Conservation (phyloP, 352 stramenopile genomes). For the Globisporangium cystogenes region DNA sequence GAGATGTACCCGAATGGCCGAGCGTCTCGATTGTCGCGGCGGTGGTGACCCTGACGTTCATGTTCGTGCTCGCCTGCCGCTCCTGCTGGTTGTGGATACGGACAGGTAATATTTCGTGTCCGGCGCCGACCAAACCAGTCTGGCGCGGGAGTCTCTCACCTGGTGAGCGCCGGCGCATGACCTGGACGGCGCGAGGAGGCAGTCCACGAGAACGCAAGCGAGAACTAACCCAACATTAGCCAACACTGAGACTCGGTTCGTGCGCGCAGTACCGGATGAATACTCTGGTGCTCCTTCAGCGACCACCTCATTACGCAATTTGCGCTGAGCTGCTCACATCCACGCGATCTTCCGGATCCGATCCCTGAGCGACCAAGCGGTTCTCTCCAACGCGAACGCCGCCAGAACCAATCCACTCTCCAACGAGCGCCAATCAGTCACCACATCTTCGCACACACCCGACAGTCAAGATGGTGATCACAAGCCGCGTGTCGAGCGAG, state of each 20-base stretch:
- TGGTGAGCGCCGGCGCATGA: background rate
- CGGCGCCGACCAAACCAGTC: background rate
- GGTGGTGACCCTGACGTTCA: background rate
- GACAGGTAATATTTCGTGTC: background rate
- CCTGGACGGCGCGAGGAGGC: background rate
- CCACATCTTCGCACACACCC: background rate
- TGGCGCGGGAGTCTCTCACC: background rate
- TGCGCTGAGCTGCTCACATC: slow-evolving; percentile 3
- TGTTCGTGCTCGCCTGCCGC: background rate
- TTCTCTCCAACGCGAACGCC: background rate
- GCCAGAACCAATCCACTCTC: background rate
- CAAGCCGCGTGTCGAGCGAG: slow-evolving; percentile 13
- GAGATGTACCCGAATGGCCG: background rate
- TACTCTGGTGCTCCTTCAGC: background rate
- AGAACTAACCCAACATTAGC: background rate
- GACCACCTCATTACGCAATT: slow-evolving; percentile 12
- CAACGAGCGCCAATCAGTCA: background rate
- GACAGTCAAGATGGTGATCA: slow-evolving; percentile 10
- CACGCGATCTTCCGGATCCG: background rate
- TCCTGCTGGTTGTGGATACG: background rate
- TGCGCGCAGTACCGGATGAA: background rate
- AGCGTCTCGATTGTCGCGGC: no score
- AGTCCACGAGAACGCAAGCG: background rate
- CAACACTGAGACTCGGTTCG: background rate
- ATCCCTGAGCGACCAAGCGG: background rate